Conservation (phyloP, 176 grass and related monocot genomes). For the Juncus effusus region DNA sequence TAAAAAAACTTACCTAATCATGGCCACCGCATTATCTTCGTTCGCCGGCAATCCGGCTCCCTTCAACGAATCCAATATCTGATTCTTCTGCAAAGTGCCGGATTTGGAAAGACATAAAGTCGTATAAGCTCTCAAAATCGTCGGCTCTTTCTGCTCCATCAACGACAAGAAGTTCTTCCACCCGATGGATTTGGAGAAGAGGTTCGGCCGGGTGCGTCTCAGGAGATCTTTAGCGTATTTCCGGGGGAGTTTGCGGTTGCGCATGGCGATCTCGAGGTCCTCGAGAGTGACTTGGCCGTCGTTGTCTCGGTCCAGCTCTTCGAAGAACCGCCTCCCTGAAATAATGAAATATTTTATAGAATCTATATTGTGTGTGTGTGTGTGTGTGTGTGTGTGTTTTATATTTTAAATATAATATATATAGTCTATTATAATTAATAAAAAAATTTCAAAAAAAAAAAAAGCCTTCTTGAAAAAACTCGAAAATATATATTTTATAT, state of each 20-base stretch:
- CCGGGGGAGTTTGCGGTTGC: conserved; percentile 71
- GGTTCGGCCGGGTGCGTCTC: conserved; percentile 63
- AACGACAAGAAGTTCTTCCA: conserved; percentile 96
- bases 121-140: conserved; percentile 88
- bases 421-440: too few species aligned
- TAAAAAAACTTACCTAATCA: conserved; percentile 78
- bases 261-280: conserved; percentile 94
- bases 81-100: conserved; percentile 91
- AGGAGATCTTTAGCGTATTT: conserved; percentile 80
- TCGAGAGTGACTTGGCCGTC: conserved; percentile 89
- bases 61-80: conserved; percentile 80
- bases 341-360: conserved; percentile 1
- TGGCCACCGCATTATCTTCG: conserved; percentile 88
- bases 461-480: too few species aligned
- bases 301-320: conserved; percentile 89
- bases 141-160: conserved; percentile 99
- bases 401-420: too few species aligned
- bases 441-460: too few species aligned
- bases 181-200: conserved; percentile 91
- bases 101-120: conserved; percentile 93
- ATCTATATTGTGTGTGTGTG: too few species aligned
- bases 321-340: conserved; percentile 91
- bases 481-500: too few species aligned
- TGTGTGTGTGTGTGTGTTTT: too few species aligned
- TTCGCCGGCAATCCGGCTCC: conserved; percentile 76